Evolutionary conservation across 2,329 filamentous ascomycete genomes (phyloP).

Genomic region (Talaromyces sp.): DNA sequence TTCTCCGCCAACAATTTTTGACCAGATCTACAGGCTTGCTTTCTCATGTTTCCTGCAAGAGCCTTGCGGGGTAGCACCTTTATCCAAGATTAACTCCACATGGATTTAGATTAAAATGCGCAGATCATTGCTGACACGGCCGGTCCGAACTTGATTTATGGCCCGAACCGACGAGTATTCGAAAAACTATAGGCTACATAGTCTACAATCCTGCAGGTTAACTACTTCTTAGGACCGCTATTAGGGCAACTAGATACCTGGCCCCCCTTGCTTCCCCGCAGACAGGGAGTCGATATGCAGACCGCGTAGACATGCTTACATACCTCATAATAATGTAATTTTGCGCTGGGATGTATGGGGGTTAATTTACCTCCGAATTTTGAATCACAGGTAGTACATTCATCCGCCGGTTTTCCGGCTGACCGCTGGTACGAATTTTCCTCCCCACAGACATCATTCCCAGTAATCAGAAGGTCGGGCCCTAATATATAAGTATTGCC

Average conservation of each 20-base stretch:
- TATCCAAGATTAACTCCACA: neutral
- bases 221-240: neutral
- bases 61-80: neutral
- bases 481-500: neutral
- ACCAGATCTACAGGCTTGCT: neutral
- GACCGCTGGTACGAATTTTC: neutral
- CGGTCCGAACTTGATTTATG: neutral
- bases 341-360: neutral
- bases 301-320: neutral
- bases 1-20: neutral
- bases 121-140: constrained; percentile 1
- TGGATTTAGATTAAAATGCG: neutral
- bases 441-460: neutral
- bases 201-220: neutral
- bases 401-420: neutral
- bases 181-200: neutral
- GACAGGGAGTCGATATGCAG: neutral
- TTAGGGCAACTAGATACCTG: neutral
- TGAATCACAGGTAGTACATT: neutral
- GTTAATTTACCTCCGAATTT: neutral
- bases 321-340: constrained; percentile 1
- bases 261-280: constrained; percentile 11
- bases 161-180: neutral
- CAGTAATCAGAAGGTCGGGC: neutral
- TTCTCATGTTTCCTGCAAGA: neutral